Percentiles rank a stretch among this genome's conserved stretches.
phyloP scores from a whole-genome alignment of 1,139 yeast genomes.

The Yamadazyma friedrichii region DNA sequence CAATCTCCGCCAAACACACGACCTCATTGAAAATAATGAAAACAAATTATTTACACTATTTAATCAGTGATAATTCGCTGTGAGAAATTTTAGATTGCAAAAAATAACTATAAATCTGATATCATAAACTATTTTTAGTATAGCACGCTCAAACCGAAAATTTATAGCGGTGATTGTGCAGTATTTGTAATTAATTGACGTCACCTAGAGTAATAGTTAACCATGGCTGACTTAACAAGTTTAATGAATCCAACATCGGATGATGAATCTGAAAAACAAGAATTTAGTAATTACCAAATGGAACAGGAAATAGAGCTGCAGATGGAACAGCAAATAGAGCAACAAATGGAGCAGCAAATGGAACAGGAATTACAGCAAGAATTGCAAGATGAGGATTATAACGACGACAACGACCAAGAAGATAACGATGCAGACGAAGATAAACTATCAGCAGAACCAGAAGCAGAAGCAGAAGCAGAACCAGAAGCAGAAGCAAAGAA shows the following conservation, averaged over 20 bases:
- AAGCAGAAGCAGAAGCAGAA: conserved; percentile 2
- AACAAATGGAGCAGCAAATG: conserved; percentile 1
- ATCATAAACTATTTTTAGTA: too few species aligned
- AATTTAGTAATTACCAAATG: neutral
- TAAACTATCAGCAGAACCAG: conserved; percentile 2
- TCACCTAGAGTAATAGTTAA: neutral
- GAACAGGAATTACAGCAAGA: conserved; percentile 11
- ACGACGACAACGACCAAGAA: conserved; percentile 15
- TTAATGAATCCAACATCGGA: conserved; percentile 17
- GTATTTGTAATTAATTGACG: too few species aligned
- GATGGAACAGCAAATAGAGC: neutral
- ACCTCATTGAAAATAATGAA: neutral
- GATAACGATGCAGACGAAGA: conserved; percentile 20
- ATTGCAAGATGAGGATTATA: conserved; percentile 11
- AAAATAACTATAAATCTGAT: too few species aligned
- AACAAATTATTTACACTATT: neutral
- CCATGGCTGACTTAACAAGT: conserved; percentile 16
- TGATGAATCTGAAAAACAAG: conserved; percentile 6
- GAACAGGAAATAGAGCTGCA: neutral
- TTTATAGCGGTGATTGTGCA: too few species aligned
- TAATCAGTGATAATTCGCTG: neutral
- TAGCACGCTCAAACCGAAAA: too few species aligned
- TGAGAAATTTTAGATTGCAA: too few species aligned
- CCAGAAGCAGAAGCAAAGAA: conserved; percentile 10
- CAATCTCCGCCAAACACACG: neutral